Evolutionary conservation across 2,329 filamentous ascomycete genomes (phyloP).

Genomic region (Dactylellina haptotyla): DNA sequence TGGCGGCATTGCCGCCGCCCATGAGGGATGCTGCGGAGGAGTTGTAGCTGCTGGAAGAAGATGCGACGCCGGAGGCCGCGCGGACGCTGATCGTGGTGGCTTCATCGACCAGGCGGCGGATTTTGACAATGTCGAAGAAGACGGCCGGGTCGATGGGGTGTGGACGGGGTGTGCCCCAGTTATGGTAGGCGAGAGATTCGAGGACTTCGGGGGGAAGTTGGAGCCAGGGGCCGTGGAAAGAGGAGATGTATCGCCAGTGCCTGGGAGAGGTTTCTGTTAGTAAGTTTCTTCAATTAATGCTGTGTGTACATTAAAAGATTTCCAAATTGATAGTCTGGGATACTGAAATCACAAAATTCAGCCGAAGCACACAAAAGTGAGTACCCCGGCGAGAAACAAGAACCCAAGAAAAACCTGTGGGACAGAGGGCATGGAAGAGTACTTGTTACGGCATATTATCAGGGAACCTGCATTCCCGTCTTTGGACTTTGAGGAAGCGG

Average conservation of each 20-base stretch:
- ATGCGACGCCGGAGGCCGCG: constrained; percentile 77
- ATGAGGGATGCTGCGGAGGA: constrained; percentile 63
- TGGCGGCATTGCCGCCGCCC: constrained; percentile 65
- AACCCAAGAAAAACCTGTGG: not conserved
- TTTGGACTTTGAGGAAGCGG: constrained; percentile 49
- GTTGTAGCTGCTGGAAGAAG: constrained; percentile 65
- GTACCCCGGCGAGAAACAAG: not conserved
- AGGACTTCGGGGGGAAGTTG: constrained; percentile 81
- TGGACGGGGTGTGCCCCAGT: constrained; percentile 79
- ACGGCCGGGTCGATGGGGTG: constrained; percentile 81
- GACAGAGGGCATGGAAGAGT: not conserved
- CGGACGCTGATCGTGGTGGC: constrained; percentile 80
- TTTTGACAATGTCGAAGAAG: constrained; percentile 85
- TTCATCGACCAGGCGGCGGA: constrained; percentile 80
- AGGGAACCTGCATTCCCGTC: constrained; percentile 47
- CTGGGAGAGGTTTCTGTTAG: constrained; percentile 62
- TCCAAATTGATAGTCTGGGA: not conserved
- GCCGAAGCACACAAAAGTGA: not conserved
- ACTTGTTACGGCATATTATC: constrained; percentile 53
- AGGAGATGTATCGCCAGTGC: constrained; percentile 86
- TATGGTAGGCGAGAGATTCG: constrained; percentile 79
- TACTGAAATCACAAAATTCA: not conserved
- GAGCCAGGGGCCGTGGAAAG: constrained; percentile 84
- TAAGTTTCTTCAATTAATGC: not conserved
- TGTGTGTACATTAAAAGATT: not conserved